phyloP scores from a whole-genome alignment of 2,329 filamentous ascomycete genomes.

The Byssochlamys sp. region DNA sequence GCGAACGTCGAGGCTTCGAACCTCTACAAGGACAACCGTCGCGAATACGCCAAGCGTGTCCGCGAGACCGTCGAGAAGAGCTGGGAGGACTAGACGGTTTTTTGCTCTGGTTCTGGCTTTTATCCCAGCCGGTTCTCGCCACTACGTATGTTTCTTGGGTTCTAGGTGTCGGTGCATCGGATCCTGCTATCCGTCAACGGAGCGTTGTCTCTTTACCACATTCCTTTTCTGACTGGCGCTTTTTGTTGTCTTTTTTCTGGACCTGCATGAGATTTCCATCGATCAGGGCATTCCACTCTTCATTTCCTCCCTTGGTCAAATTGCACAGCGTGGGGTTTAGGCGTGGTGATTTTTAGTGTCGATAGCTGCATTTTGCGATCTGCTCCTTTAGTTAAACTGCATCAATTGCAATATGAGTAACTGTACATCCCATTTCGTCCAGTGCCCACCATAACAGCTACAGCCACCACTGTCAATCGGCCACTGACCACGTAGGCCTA shows the following conservation, averaged over 20 bases:
- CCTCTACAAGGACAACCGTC: constrained; percentile 93
- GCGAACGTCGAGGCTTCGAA: constrained; percentile 98
- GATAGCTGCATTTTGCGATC: constrained; percentile 1
- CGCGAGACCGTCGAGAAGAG: constrained; percentile 97
- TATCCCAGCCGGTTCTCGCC: not conserved
- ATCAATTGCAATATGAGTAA: not conserved
- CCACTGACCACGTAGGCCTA: not conserved
- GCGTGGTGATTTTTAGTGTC: constrained; percentile 20
- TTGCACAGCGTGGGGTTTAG: constrained; percentile 37
- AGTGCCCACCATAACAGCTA: too few relatives aligned
- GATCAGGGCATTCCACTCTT: not conserved
- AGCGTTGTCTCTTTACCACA: not conserved
- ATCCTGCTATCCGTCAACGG: not conserved
- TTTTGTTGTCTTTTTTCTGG: constrained; percentile 2
- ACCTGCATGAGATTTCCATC: not conserved
- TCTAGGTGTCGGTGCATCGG: not conserved
- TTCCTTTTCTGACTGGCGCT: constrained; percentile 1
- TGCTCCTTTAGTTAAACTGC: not conserved
- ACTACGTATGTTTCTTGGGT: not conserved
- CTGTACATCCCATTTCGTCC: not conserved
- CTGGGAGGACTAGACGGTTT: constrained; percentile 68
- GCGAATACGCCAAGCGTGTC: constrained; percentile 91
- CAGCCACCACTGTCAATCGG: too few relatives aligned
- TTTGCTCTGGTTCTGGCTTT: constrained; percentile 3
- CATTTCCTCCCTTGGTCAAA: constrained; percentile 15